These are phyloP conservation scores for Fraxinus excelsior DNA, from an alignment of 257 asterid species.

Conservation along the genomic window DNA sequence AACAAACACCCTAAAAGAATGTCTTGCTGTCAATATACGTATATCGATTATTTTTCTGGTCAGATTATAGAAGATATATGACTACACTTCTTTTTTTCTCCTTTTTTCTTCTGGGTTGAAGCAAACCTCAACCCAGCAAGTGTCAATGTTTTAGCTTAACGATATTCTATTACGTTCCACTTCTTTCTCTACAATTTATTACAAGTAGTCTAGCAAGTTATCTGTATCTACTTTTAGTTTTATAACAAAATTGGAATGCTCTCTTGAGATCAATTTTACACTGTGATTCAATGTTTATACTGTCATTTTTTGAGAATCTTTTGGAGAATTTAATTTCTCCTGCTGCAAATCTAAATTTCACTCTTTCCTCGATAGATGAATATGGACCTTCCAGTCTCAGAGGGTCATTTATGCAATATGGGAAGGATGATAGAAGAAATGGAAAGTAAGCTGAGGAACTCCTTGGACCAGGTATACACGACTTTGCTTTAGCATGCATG, in stretches of 20 bases:
- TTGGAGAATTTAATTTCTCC: background rate
- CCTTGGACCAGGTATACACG: conserved; percentile 78
- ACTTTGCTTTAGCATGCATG: background rate
- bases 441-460: conserved; percentile 95
- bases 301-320: background rate
- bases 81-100: background rate
- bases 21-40: background rate
- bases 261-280: background rate
- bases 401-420: conserved; percentile 96
- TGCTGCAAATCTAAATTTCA: background rate
- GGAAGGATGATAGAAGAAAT: conserved; percentile 98
- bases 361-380: conserved; percentile 56
- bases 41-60: background rate
- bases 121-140: background rate
- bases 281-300: background rate
- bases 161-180: background rate
- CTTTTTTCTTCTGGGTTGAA: background rate
- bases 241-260: background rate
- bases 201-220: background rate
- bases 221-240: background rate
- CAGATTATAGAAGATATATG: background rate
- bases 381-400: conserved; percentile 73
- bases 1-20: background rate
- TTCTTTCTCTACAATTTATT: background rate
- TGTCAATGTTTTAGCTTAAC: background rate